Conservation (phyloP, 805 yeast species). For the Ogataea glucozyma region DNA sequence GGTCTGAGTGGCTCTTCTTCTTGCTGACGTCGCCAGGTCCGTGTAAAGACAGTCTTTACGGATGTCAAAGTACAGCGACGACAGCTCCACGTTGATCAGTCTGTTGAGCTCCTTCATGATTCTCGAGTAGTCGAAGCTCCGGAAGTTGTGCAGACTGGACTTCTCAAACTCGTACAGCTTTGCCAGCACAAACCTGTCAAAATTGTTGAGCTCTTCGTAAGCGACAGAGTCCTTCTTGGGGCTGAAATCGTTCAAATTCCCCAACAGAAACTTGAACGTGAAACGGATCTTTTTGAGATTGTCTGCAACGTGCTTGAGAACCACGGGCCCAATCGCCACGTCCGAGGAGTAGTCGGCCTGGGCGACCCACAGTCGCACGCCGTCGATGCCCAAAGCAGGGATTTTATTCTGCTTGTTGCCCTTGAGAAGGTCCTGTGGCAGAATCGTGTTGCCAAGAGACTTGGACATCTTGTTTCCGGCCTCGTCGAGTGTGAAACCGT, state of each 20-base stretch:
- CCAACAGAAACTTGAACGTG: slow-evolving; percentile 78
- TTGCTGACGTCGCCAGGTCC: slow-evolving; percentile 46
- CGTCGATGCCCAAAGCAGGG: slow-evolving; percentile 84
- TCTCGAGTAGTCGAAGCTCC: slow-evolving; percentile 63
- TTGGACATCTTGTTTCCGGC: slow-evolving; percentile 92
- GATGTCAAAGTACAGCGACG: slow-evolving; percentile 83
- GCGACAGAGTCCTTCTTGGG: slow-evolving; percentile 34
- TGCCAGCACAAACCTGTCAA: slow-evolving; percentile 67
- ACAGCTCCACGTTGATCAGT: slow-evolving; percentile 73
- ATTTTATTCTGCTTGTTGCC: slow-evolving; percentile 52
- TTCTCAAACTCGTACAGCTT: slow-evolving; percentile 50
- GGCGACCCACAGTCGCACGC: slow-evolving; percentile 87
- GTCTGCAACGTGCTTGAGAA: slow-evolving; percentile 75
- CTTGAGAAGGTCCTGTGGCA: slow-evolving; percentile 65
- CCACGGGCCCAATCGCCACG: slow-evolving; percentile 68
- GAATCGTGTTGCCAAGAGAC: slow-evolving; percentile 79
- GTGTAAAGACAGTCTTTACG: slow-evolving; percentile 86
- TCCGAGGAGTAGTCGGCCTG: slow-evolving; percentile 85
- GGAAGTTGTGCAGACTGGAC: slow-evolving; percentile 46
- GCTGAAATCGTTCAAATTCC: slow-evolving; percentile 56
- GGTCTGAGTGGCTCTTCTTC: slow-evolving; percentile 62
- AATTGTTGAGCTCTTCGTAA: slow-evolving; percentile 38
- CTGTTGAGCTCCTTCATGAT: slow-evolving; percentile 67
- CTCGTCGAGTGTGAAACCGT: slow-evolving; percentile 89
- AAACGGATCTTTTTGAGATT: slow-evolving; percentile 78